Conservation (phyloP, 345 rosid species). For the Gossypioides kirkii region DNA sequence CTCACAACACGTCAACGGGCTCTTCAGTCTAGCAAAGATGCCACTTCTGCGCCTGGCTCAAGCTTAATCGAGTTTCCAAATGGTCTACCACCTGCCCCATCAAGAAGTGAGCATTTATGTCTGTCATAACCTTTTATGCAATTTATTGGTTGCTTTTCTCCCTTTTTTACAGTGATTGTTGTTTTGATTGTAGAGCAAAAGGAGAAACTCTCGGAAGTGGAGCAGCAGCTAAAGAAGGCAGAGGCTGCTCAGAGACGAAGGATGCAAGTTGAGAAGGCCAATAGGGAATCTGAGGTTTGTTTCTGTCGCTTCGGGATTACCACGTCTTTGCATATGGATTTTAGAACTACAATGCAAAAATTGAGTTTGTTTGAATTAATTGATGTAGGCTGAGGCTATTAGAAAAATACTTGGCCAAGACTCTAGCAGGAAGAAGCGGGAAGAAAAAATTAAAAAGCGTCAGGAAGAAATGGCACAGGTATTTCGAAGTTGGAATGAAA, state of each 20-base stretch:
- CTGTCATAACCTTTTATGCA: background rate
- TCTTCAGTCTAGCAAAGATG: conserved; percentile 68
- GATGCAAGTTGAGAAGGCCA: conserved; percentile 85
- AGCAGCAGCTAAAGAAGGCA: conserved; percentile 79
- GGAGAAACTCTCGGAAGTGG: conserved; percentile 80
- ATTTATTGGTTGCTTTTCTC: conserved; percentile 1
- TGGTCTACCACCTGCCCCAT: conserved; percentile 88
- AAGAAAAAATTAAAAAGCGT: conserved; percentile 69
- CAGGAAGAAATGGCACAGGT: conserved; percentile 88
- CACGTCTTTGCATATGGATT: background rate
- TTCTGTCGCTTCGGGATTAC: conserved; percentile 4
- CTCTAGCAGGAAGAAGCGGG: conserved; percentile 83
- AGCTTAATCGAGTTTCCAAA: conserved; percentile 69
- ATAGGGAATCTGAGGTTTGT: conserved; percentile 77
- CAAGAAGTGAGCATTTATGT: conserved; percentile 60
- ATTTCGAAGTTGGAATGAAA: background rate
- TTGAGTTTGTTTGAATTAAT: conserved; percentile 13
- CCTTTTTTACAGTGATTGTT: conserved; percentile 3
- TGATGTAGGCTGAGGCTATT: conserved; percentile 58
- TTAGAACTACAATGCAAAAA: conserved; percentile 1
- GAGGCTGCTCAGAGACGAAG: conserved; percentile 94
- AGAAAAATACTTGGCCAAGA: conserved; percentile 76
- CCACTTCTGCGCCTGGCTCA: conserved; percentile 39
- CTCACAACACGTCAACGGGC: conserved; percentile 90
- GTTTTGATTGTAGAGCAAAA: conserved; percentile 52